Evolutionary conservation across 805 yeast species (phyloP).

Genomic region (Starmerella sp.): DNA sequence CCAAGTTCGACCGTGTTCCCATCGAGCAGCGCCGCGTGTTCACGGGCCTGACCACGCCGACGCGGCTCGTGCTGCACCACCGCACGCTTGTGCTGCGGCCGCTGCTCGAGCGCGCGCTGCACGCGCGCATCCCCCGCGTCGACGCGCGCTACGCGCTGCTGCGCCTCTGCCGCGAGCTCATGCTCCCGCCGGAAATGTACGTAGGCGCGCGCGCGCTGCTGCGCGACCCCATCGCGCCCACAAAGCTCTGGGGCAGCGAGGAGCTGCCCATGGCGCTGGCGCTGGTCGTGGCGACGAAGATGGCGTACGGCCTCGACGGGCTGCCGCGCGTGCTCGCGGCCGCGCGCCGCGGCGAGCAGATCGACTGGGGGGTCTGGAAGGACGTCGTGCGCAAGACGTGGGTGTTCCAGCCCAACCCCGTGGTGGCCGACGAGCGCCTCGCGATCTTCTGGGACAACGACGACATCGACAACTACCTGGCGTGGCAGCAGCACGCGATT

Average conservation of each 20-base stretch:
- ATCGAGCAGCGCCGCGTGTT: constrained; percentile 9
- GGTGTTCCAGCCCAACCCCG: constrained; percentile 20
- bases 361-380: constrained; percentile 29
- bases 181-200: constrained; percentile 43
- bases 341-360: constrained; percentile 8
- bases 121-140: not conserved
- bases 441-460: constrained; percentile 40
- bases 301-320: constrained; percentile 24
- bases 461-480: constrained; percentile 38
- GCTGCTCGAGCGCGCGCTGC: not conserved
- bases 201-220: constrained; percentile 29
- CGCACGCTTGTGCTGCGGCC: not conserved
- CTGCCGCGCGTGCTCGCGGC: constrained; percentile 7
- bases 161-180: constrained; percentile 28
- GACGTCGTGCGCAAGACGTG: constrained; percentile 26
- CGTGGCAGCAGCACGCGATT: constrained; percentile 34
- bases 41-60: constrained; percentile 4
- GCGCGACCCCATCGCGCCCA: not conserved
- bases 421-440: constrained; percentile 28
- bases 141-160: constrained; percentile 9
- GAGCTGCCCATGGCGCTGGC: constrained; percentile 14
- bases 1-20: constrained; percentile 1
- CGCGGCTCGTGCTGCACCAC: constrained; percentile 5
- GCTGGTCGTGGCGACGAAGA: constrained; percentile 14
- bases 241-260: not conserved